Base-by-base conservation (phyloP, 1,284 basidiomycete species). In the Microbotryum intermedium region DNA sequence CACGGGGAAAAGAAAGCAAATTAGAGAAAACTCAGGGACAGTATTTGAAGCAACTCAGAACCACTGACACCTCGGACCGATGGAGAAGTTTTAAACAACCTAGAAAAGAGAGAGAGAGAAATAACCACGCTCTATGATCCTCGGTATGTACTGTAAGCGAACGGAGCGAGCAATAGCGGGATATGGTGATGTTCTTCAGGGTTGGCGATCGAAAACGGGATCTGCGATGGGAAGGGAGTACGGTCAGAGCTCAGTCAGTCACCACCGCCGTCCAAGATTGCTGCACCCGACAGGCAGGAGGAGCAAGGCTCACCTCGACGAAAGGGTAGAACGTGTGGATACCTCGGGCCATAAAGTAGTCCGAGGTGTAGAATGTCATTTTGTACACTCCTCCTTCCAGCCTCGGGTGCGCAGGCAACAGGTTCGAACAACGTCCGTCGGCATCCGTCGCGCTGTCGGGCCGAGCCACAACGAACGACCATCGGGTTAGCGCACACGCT, bases 291-390 rank as follows among this genome's bases (percentile, higher is more conserved):
- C 26, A 7, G 8, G 6, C 11, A n/a, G 16, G 1, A 9, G 7
- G 39, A 13, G 20, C n/a, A 1, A 10, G 8, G 25, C 61, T 50
- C 16, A 71, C 69, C 64, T 73, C 72, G 48, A 72, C 65, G 58
- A 72, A 73, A 6, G 72, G 72, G 59, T 73, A 73, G 60, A 73
- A 73, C 4, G 62, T 65, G 18, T 62, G 44, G 42, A 72, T 66
- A 1, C 67, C 68, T 42, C 67, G 58, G 18, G 56, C 59, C 34
- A 50, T 65, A 49, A 71, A 73, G 61, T 70, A 70, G 25, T 71
- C 70, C 49, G 61, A 57, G 10, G 69, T 70, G 59, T 70, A 71
- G 55, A 72, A 73, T 6, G 72, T 73, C 48, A 73, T 67, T 44
- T 73, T 73, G 62, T 66, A 73, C 55, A 72, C 69, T 26, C 71